Percentiles rank a stretch among this genome's conserved stretches.
These are phyloP conservation scores for Quercus parvula DNA, from an alignment of 306 rosid species.

Conservation along the genomic window DNA sequence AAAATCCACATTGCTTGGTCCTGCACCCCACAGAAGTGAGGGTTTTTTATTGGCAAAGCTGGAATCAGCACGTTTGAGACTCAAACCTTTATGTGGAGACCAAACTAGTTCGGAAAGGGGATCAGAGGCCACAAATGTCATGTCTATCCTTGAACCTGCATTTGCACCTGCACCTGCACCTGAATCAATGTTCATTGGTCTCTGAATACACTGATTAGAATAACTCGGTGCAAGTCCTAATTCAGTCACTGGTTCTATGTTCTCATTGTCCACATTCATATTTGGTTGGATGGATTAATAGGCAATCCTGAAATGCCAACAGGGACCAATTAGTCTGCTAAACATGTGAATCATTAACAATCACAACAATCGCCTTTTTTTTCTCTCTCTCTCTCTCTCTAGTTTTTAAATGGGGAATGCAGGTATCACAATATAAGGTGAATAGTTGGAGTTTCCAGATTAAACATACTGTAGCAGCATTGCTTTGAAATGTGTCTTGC, in stretches of 20 bases:
- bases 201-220: slow-evolving; percentile 33
- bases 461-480: neutral
- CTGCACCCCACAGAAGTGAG: slow-evolving; percentile 39
- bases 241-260: slow-evolving; percentile 49
- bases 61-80: slow-evolving; percentile 54
- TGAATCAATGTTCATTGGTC: slow-evolving; percentile 34
- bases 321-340: slow-evolving; percentile 23
- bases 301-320: slow-evolving; percentile 42
- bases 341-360: slow-evolving; percentile 3
- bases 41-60: slow-evolving; percentile 38
- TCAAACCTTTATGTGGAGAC: slow-evolving; percentile 73
- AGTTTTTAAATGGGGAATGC: neutral
- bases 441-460: slow-evolving; percentile 3
- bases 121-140: slow-evolving; percentile 40
- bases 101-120: slow-evolving; percentile 91
- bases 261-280: slow-evolving; percentile 52
- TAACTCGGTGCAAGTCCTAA: slow-evolving; percentile 44
- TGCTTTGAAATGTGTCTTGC: neutral
- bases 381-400: neutral
- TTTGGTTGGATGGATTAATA: slow-evolving; percentile 29
- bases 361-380: neutral
- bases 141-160: slow-evolving; percentile 64
- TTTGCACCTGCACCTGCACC: slow-evolving; percentile 90
- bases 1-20: slow-evolving; percentile 58
- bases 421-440: neutral